Evolutionary conservation across 2,329 filamentous ascomycete species (phyloP).

Genomic region (Phoma sp.): DNA sequence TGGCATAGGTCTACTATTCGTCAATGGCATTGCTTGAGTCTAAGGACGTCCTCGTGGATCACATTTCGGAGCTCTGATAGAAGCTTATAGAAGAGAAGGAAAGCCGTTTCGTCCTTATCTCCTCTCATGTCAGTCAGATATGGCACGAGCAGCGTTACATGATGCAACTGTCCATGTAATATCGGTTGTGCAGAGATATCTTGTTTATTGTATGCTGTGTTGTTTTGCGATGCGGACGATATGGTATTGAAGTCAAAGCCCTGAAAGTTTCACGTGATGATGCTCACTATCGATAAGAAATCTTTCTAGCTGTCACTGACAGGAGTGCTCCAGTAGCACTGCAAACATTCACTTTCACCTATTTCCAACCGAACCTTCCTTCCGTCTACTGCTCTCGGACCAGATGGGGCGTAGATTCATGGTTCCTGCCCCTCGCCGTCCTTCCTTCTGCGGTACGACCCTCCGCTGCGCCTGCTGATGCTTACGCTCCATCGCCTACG

Average conservation of each 20-base stretch:
- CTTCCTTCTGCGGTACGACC: not conserved
- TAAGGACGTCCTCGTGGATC: not conserved
- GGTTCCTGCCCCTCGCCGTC: not conserved
- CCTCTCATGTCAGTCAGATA: not conserved
- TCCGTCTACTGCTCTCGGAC: not conserved
- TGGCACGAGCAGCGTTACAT: not conserved
- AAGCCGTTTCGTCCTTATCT: too few species aligned
- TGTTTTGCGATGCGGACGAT: too few species aligned
- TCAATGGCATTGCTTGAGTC: not conserved
- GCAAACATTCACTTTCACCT: not conserved
- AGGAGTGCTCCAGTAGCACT: constrained; percentile 2
- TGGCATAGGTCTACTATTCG: too few species aligned
- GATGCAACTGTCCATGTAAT: too few species aligned
- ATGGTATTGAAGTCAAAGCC: too few species aligned
- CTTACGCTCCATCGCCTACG: constrained; percentile 30
- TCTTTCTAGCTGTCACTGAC: not conserved
- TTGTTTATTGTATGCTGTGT: not conserved
- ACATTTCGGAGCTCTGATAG: not conserved
- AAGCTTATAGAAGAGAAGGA: not conserved
- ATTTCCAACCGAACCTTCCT: not conserved
- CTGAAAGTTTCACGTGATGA: constrained; percentile 8
- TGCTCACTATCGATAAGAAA: constrained; percentile 6
- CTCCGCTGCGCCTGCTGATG: constrained; percentile 28
- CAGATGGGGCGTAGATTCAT: constrained; percentile 1
- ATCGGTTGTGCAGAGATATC: too few species aligned